phyloP scores from a whole-genome alignment of 768 basidiomycete species.

The Pleurotus tuoliensis region DNA sequence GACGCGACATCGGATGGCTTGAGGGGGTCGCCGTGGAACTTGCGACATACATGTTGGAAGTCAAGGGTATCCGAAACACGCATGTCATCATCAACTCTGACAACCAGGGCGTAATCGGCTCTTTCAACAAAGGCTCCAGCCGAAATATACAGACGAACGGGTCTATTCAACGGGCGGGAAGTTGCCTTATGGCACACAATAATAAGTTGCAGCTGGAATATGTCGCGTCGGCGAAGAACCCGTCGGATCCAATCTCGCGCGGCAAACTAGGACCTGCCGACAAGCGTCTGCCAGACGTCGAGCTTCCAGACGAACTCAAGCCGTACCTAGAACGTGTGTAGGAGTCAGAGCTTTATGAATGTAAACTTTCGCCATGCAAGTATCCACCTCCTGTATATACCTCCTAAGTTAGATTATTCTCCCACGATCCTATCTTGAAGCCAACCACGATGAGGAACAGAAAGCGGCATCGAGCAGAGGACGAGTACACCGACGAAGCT shows the following conservation, averaged over 20 bases:
- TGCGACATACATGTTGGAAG: constrained; percentile 12
- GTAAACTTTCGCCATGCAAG: too few species aligned
- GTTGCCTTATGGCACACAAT: constrained; percentile 7
- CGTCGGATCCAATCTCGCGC: constrained; percentile 22
- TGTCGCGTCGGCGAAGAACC: constrained; percentile 17
- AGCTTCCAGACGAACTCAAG: background rate
- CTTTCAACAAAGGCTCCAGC: constrained; percentile 19
- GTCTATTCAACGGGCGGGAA: constrained; percentile 12
- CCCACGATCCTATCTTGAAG: too few species aligned
- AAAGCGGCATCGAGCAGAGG: background rate
- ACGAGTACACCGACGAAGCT: background rate
- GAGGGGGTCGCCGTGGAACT: constrained; percentile 23
- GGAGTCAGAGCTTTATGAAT: too few species aligned
- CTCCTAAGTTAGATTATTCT: too few species aligned
- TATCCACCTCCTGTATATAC: too few species aligned
- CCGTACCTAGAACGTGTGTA: background rate
- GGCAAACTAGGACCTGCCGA: constrained; percentile 8
- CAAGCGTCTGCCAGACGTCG: background rate
- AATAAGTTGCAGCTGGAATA: constrained; percentile 13
- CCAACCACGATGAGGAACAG: background rate
- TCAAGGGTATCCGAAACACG: background rate
- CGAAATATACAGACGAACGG: constrained; percentile 18
- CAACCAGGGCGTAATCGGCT: constrained; percentile 25
- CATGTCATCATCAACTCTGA: constrained; percentile 20
- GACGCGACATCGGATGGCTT: constrained; percentile 21